Conservation (phyloP, 1,284 basidiomycete species). For the Laetiporus sulphureus region DNA sequence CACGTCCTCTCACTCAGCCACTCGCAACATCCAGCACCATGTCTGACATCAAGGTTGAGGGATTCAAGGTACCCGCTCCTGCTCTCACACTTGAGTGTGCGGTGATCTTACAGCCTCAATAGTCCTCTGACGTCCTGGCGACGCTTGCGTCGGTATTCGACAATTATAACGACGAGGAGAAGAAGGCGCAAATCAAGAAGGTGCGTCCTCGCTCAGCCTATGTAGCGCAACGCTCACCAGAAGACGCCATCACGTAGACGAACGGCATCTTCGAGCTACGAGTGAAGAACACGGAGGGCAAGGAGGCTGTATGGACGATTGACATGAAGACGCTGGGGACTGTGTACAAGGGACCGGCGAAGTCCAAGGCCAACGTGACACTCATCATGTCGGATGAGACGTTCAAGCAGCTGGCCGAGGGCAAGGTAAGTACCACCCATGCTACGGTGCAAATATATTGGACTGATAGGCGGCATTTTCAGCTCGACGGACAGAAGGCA, state of each 20-base stretch:
- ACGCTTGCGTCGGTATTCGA: constrained; percentile 60
- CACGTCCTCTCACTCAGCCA: background rate
- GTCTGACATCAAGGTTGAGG: constrained; percentile 32
- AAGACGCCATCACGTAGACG: constrained; percentile 47
- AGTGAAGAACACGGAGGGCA: constrained; percentile 72
- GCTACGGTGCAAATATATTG: background rate
- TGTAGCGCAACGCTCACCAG: background rate
- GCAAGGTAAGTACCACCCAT: constrained; percentile 64
- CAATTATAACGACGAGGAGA: constrained; percentile 66
- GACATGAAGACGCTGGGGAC: constrained; percentile 89
- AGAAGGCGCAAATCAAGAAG: constrained; percentile 82
- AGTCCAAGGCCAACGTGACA: constrained; percentile 71
- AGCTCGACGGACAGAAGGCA: constrained; percentile 87
- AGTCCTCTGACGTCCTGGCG: constrained; percentile 71
- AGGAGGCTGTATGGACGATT: constrained; percentile 87
- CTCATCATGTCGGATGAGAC: constrained; percentile 72
- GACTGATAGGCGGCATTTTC: background rate
- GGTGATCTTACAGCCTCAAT: background rate
- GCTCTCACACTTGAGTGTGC: background rate
- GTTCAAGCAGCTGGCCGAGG: constrained; percentile 57
- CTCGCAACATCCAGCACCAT: constrained; percentile 13
- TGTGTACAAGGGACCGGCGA: constrained; percentile 75
- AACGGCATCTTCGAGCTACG: constrained; percentile 90
- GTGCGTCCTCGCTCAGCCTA: constrained; percentile 30
- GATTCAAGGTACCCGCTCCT: constrained; percentile 27